A percentile compares a stretch with the other conserved stretches of the same genome.
phyloP scores from a whole-genome alignment of 139 green algal genomes.

The Chloropicon primus region DNA sequence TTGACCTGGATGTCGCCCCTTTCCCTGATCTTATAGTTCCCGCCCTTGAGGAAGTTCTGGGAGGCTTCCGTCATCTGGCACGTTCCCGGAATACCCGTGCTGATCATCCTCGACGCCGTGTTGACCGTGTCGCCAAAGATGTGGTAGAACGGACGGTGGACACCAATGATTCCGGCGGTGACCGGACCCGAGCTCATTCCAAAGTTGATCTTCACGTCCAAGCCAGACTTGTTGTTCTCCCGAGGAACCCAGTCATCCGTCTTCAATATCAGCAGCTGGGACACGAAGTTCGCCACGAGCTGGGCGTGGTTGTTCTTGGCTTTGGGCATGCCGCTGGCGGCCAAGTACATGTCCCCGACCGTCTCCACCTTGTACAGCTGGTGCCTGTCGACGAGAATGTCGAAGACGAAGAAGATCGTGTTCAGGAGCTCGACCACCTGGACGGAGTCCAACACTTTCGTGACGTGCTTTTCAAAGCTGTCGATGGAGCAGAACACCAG shows the following conservation, averaged over 20 bases:
- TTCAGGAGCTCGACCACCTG: not conserved
- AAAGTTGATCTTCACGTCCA: not conserved
- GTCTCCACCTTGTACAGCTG: constrained; percentile 8
- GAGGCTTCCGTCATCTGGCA: not conserved
- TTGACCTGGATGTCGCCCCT: not conserved
- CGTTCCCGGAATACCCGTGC: not conserved
- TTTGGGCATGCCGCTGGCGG: not conserved
- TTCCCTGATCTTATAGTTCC: not conserved
- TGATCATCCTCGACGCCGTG: not conserved
- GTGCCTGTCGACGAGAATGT: not conserved
- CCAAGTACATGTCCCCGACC: constrained; percentile 5
- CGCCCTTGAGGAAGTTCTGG: not conserved
- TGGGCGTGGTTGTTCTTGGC: not conserved
- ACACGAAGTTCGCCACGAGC: not conserved
- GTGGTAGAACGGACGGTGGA: not conserved
- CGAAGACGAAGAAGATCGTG: not conserved
- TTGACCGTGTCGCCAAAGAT: not conserved
- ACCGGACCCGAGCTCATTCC: not conserved
- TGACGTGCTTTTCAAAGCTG: not conserved
- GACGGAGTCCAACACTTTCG: not conserved
- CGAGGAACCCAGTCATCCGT: not conserved
- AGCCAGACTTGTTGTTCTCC: not conserved
- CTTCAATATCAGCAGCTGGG: not conserved
- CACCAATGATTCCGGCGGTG: not conserved
- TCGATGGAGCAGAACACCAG: not conserved